phyloP scores from a whole-genome alignment of 129 eudicot genomes.

The Flaveria linearis region DNA sequence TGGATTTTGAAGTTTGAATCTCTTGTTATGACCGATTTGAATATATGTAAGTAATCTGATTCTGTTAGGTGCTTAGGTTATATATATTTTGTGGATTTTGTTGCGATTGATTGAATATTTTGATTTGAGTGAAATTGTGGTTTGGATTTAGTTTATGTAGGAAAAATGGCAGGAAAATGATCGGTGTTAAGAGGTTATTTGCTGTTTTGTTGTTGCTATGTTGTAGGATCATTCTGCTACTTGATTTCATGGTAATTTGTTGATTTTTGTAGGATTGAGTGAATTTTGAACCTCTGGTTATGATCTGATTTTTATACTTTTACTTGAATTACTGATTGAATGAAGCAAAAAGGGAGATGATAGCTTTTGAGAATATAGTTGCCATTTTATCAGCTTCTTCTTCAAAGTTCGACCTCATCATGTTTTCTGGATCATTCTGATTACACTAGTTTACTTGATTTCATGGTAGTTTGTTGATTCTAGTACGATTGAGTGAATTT shows the following conservation, averaged over 20 bases:
- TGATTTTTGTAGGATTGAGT: not conserved
- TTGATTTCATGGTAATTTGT: not conserved
- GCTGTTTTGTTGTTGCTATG: not conserved
- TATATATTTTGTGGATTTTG: not conserved
- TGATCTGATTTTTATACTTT: not conserved
- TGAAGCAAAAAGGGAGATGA: not conserved
- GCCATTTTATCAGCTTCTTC: too few species aligned
- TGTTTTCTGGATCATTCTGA: too few species aligned
- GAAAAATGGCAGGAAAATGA: not conserved
- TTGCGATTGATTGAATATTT: not conserved
- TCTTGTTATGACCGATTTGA: too few species aligned
- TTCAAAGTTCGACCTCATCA: too few species aligned
- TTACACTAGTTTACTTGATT: not conserved
- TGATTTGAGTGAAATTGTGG: not conserved
- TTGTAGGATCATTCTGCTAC: too few species aligned
- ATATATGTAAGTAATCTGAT: constrained; percentile 53
- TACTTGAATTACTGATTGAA: not conserved
- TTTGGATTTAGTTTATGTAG: not conserved
- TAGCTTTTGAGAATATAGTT: too few species aligned
- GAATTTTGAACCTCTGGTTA: not conserved
- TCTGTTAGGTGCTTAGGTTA: not conserved
- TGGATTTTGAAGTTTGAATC: not conserved
- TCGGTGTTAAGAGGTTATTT: not conserved
- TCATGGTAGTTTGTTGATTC: not conserved
- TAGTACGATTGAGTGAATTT: not conserved